phyloP scores from a whole-genome alignment of 2,329 filamentous ascomycete genomes.

The Aspergillus quadrilineatus region DNA sequence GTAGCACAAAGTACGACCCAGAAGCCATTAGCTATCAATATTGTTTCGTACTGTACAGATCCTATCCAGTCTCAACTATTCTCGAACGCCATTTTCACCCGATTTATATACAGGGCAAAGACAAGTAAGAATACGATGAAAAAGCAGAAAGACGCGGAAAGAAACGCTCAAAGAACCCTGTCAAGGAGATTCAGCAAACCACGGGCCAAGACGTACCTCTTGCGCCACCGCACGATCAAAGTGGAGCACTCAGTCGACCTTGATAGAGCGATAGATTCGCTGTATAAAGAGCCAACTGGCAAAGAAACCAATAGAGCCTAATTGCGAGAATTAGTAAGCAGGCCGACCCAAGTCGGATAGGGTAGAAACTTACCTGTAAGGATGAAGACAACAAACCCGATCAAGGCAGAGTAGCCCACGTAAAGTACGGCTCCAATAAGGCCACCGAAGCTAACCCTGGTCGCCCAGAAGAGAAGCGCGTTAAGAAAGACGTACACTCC shows the following conservation, averaged over 20 bases:
- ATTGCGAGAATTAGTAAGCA: slow-evolving; percentile 10
- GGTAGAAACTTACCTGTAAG: slow-evolving; percentile 71
- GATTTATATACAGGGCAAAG: slow-evolving; percentile 18
- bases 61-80: not conserved
- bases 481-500: slow-evolving; percentile 90
- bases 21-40: not conserved
- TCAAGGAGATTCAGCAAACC: not conserved
- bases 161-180: not conserved
- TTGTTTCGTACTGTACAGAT: slow-evolving; percentile 7
- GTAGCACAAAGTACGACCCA: not conserved
- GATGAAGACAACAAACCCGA: slow-evolving; percentile 90
- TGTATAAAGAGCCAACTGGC: slow-evolving; percentile 91
- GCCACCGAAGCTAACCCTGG: slow-evolving; percentile 80
- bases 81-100: slow-evolving; percentile 14
- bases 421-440: slow-evolving; percentile 87
- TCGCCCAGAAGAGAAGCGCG: slow-evolving; percentile 85
- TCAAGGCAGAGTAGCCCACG: slow-evolving; percentile 84
- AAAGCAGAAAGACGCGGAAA: not conserved
- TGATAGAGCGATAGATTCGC: slow-evolving; percentile 96
- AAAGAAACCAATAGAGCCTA: slow-evolving; percentile 93
- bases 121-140: not conserved
- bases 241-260: slow-evolving; percentile 70
- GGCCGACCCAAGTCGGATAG: not conserved
- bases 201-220: not conserved
- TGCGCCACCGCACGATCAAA: not conserved